Evolutionary conservation across 1,284 basidiomycete species (phyloP), one percentile per base, ranked within the genome.

Genomic region (Cryptococcus jaspeensis): DNA sequence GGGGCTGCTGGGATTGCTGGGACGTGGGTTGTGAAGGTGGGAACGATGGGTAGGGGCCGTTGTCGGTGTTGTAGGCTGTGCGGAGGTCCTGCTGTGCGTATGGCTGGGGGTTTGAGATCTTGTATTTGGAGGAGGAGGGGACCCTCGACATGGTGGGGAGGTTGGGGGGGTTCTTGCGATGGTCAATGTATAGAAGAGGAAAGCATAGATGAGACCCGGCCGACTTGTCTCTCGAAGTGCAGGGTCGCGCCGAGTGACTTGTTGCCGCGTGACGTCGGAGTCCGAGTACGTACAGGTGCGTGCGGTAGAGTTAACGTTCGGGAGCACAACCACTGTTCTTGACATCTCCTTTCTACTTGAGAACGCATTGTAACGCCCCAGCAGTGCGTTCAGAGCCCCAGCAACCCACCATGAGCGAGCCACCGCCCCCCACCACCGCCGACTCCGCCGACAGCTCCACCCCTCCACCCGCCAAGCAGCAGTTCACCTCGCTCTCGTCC

Each of bases 401-500:
- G 2, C 25, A 46, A 13, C 18, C n/a, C 36, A 48, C 12, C 36
- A 54, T 53, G 48, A n/a, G 45, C 20, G 37, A 32, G 32, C 22
- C 25, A n/a, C 32, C 32, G 15, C 28, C 44, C n/a, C 15, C 51
- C 16, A 9, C 52, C 18, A 37, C 38, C 20, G 49, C 40, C n/a
- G 28, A 15, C n/a, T 37, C 48, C 9, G 55, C 43, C 32, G 43
- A 42, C 32, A 47, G 40, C 25, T 43, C 13, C 35, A 1, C 43
- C 22, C 32, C 60, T 36, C 56, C 52, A 48, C 57, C 64, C 11
- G 49, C 59, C 12, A 63, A 64, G 48, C 65, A 65, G 38, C 63
- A 70, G 42, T 74, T 69, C 59, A 74, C 72, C 4, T 71, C 71
- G 0, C 60, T 74, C 45, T 67, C 71, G 23, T 64, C 68, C 3